A percentile compares a stretch with the other conserved stretches of the same genome.
Evolutionary conservation across 306 rosid species (phyloP).

Genomic region (Lathyrus aphaca): DNA sequence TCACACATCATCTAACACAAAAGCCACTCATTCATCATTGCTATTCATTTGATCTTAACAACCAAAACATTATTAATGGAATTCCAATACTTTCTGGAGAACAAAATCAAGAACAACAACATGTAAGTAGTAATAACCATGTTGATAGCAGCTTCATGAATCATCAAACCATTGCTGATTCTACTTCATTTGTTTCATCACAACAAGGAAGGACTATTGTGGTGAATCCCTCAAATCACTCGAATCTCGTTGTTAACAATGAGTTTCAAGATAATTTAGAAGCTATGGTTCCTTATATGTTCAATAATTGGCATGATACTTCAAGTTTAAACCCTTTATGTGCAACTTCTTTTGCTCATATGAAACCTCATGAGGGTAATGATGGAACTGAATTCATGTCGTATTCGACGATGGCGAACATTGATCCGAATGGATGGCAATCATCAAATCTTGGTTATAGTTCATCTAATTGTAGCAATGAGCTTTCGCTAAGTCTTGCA

Average conservation of each 20-base stretch:
- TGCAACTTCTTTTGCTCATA: slow-evolving; percentile 33
- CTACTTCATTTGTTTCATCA: slow-evolving; percentile 42
- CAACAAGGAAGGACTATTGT: slow-evolving; percentile 40
- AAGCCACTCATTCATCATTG: slow-evolving; percentile 58
- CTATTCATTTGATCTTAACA: slow-evolving; percentile 55
- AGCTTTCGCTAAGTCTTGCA: slow-evolving; percentile 70
- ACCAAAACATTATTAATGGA: slow-evolving; percentile 46
- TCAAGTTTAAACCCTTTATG: slow-evolving; percentile 53
- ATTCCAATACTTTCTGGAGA: slow-evolving; percentile 52
- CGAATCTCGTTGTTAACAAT: slow-evolving; percentile 35
- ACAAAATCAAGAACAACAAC: slow-evolving; percentile 46
- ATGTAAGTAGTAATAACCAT: slow-evolving; percentile 27
- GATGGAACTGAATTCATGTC: slow-evolving; percentile 33
- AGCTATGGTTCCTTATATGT: slow-evolving; percentile 42
- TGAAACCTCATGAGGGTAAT: slow-evolving; percentile 38
- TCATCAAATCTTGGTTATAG: slow-evolving; percentile 49
- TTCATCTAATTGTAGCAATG: slow-evolving; percentile 54
- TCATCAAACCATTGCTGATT: slow-evolving; percentile 35
- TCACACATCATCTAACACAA: slow-evolving; percentile 46
- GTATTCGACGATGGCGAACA: slow-evolving; percentile 46
- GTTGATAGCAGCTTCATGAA: slow-evolving; percentile 29
- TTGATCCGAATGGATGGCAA: slow-evolving; percentile 59
- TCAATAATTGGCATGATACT: slow-evolving; percentile 50
- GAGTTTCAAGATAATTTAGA: slow-evolving; percentile 56
- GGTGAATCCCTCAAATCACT: slow-evolving; percentile 43